Conservation (phyloP, 2,329 filamentous ascomycete species). For the Thelonectria olida region DNA sequence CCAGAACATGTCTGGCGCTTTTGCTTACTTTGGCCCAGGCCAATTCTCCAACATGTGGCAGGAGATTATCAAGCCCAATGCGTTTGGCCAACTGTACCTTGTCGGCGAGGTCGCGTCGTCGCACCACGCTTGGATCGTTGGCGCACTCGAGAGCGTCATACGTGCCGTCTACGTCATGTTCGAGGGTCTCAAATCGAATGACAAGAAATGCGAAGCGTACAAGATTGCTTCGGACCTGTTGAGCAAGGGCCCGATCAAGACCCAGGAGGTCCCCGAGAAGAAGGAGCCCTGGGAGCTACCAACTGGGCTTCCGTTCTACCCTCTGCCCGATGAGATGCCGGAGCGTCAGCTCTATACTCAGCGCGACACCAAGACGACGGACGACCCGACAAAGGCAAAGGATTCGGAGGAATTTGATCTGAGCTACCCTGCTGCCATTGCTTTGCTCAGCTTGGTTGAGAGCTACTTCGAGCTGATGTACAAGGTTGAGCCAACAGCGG, state of each 20-base stretch:
- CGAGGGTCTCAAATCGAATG: slow-evolving; percentile 6
- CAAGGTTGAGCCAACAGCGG: background rate
- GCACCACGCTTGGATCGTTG: slow-evolving; percentile 34
- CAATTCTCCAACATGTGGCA: slow-evolving; percentile 38
- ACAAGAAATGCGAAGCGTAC: background rate
- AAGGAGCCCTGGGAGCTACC: background rate
- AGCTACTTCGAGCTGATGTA: slow-evolving; percentile 16
- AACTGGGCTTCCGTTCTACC: slow-evolving; percentile 11
- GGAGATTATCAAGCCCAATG: slow-evolving; percentile 35
- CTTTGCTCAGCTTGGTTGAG: slow-evolving; percentile 9
- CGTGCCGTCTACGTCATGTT: slow-evolving; percentile 25
- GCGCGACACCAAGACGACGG: background rate
- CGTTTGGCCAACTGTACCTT: slow-evolving; percentile 30
- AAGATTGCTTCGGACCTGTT: background rate
- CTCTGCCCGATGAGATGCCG: slow-evolving; percentile 20
- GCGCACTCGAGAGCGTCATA: slow-evolving; percentile 32
- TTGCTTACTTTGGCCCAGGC: slow-evolving; percentile 30
- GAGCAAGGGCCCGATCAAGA: background rate
- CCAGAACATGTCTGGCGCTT: slow-evolving; percentile 33
- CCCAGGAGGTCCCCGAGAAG: background rate
- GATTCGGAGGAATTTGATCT: background rate
- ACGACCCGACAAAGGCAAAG: background rate
- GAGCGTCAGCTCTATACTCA: background rate
- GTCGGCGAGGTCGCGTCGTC: slow-evolving; percentile 33
- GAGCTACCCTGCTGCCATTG: slow-evolving; percentile 2